These are phyloP conservation scores for Ceratocystis variospora DNA, from an alignment of 2,329 filamentous ascomycete genomes.

Conservation along the genomic window DNA sequence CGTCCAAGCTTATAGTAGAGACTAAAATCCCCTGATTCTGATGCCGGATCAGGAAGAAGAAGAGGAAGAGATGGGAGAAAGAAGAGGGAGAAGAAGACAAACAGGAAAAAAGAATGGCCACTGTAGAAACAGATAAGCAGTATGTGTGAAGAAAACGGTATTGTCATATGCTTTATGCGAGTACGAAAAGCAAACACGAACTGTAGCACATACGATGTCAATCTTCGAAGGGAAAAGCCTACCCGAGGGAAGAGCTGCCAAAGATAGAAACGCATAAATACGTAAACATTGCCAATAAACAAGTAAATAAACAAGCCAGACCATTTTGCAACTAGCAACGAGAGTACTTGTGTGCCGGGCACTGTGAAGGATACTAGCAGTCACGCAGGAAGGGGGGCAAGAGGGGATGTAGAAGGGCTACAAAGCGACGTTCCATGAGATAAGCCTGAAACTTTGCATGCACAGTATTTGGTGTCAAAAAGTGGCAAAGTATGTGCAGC, in stretches of 20 bases:
- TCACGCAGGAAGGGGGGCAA: not conserved
- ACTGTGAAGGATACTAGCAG: not conserved
- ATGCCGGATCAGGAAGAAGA: no score
- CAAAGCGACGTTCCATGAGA: not conserved
- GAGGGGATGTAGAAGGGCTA: not conserved
- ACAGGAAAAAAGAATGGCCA: no score
- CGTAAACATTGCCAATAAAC: not conserved
- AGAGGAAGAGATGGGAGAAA: no score
- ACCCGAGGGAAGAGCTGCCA: not conserved
- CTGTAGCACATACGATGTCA: no score
- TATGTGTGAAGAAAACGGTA: no score
- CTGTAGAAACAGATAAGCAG: no score
- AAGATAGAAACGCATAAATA: not conserved
- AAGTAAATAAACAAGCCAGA: not conserved
- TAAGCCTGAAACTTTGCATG: not conserved
- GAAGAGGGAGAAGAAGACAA: no score
- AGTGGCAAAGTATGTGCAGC: not conserved
- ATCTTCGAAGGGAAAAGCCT: not conserved
- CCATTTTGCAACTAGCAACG: not conserved
- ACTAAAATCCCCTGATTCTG: no score
- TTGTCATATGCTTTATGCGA: no score
- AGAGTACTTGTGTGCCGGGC: not conserved
- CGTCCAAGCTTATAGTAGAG: no score
- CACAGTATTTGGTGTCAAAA: not conserved
- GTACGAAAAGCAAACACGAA: no score